Evolutionary conservation across 2,329 filamentous ascomycete genomes (phyloP), one percentile per base, ranked within the genome.

Genomic region (Ceratocystiopsis minuta): DNA sequence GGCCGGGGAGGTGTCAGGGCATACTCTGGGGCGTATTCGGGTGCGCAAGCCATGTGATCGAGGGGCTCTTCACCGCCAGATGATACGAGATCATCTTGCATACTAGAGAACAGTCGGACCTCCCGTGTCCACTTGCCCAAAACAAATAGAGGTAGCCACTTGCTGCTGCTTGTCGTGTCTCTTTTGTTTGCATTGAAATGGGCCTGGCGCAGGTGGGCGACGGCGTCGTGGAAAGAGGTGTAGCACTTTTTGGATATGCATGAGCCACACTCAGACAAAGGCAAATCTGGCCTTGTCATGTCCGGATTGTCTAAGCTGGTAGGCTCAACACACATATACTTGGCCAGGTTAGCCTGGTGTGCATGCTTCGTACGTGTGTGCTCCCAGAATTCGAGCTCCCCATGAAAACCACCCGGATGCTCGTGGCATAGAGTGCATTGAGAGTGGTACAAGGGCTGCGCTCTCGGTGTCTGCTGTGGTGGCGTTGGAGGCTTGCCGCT

Each of bases 151-250:
- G 65, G 53, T 4, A 71, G 70, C 66, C 67, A 70, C 48, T 71
- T 63, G 14, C 66, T 66, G 31, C 68, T 68, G 3, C 11, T 28
- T 10, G 24, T 9, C 7, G 24, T 28, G 7, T 10, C 11, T 10
- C 4, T 28, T 28, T 28, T 28, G 24, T 28, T 9, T 28, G 71
- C 67, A 15, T 80, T 82, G 66, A 95, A 96, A 57, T 96, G 88
- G 0, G 80, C 81, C 38, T 87, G 77, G 39, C 87, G 74, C 7
- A 96, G 69, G 57, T 96, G 88, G 0, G 87, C 87, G 0, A 86
- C 87, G 0, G 86, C 87, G 53, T 96, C 95, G 61, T 96, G 95
- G 61, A 94, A 90, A 12, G 83, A 84, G 4, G 81, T 81, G 52
- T 96, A 96, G 45, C 73, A 72, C 64, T 94, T 94, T 45, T 70